phyloP scores from a whole-genome alignment of 208 protist species.

The Sergeia podlipaevii region DNA sequence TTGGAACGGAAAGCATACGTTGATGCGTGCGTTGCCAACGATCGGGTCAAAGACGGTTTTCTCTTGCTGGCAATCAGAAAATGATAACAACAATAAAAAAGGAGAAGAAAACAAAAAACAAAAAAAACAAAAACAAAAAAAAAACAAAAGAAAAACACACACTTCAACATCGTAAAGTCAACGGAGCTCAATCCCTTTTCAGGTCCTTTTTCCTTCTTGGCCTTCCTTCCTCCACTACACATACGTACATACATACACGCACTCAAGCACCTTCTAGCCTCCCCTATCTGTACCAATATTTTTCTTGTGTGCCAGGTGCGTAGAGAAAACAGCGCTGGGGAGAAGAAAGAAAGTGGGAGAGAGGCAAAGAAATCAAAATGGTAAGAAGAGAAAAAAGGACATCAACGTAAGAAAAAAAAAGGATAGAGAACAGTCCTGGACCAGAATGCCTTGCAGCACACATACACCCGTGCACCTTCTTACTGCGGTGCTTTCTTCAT shows the following conservation, averaged over 20 bases:
- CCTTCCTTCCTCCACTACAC: not conserved
- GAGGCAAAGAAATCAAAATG: not conserved
- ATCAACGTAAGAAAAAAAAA: slow-evolving; percentile 10
- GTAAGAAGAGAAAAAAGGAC: slow-evolving; percentile 6
- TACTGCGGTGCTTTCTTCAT: slow-evolving; percentile 7
- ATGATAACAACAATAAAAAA: slow-evolving; percentile 12
- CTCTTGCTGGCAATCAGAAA: too few relatives aligned
- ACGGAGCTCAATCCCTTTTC: too few relatives aligned
- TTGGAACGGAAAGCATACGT: too few relatives aligned
- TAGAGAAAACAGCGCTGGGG: too few relatives aligned
- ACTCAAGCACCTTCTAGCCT: too few relatives aligned
- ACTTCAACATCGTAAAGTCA: too few relatives aligned
- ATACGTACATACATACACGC: too few relatives aligned
- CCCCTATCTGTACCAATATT: too few relatives aligned
- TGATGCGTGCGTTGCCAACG: too few relatives aligned
- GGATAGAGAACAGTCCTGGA: slow-evolving; percentile 5
- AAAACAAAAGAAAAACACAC: slow-evolving; percentile 13
- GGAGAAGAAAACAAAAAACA: slow-evolving; percentile 9
- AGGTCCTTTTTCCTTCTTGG: not conserved
- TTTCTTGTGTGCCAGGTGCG: too few relatives aligned
- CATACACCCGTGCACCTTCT: not conserved
- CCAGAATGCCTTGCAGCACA: not conserved
- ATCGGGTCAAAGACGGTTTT: too few relatives aligned
- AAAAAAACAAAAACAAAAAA: slow-evolving; percentile 7
- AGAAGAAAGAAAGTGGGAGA: not conserved